Conservation (phyloP, 257 asterid genomes). For the Scutellaria barbata region DNA sequence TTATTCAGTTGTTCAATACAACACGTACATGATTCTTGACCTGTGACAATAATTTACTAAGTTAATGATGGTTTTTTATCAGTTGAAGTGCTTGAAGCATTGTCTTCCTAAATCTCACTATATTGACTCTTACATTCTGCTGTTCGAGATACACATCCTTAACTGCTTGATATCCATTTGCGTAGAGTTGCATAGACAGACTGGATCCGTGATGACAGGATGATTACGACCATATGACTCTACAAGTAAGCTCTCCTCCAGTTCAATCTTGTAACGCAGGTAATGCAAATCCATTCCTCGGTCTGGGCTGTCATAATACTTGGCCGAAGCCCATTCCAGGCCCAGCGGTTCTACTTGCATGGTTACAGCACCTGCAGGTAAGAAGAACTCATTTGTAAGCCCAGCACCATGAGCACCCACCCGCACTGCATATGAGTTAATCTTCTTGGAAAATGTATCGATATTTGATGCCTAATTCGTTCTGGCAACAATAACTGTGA, state of each 20-base stretch:
- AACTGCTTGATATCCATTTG: conserved; percentile 41
- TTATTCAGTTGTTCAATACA: not conserved
- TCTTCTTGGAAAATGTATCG: conserved; percentile 33
- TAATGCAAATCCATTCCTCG: conserved; percentile 48
- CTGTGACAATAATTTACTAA: not conserved
- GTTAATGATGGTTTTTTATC: conserved; percentile 22
- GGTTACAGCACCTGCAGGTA: conserved; percentile 54
- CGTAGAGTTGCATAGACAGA: conserved; percentile 40
- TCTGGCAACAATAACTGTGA: conserved; percentile 44
- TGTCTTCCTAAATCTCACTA: conserved; percentile 56
- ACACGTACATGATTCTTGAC: not conserved
- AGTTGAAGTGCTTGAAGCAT: conserved; percentile 49
- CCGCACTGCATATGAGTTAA: conserved; percentile 56
- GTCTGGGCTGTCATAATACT: conserved; percentile 55
- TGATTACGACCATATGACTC: conserved; percentile 46
- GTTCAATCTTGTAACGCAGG: conserved; percentile 56
- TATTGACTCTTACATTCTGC: conserved; percentile 55
- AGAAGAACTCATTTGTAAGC: conserved; percentile 58
- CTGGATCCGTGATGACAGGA: conserved; percentile 49
- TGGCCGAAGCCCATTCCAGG: conserved; percentile 48
- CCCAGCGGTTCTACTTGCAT: conserved; percentile 55
- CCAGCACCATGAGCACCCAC: conserved; percentile 77
- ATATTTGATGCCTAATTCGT: conserved; percentile 35
- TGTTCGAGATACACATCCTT: conserved; percentile 47
- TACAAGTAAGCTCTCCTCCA: conserved; percentile 60